Conservation (phyloP, 2,329 filamentous ascomycete genomes). For the Fusarium stilboides region DNA sequence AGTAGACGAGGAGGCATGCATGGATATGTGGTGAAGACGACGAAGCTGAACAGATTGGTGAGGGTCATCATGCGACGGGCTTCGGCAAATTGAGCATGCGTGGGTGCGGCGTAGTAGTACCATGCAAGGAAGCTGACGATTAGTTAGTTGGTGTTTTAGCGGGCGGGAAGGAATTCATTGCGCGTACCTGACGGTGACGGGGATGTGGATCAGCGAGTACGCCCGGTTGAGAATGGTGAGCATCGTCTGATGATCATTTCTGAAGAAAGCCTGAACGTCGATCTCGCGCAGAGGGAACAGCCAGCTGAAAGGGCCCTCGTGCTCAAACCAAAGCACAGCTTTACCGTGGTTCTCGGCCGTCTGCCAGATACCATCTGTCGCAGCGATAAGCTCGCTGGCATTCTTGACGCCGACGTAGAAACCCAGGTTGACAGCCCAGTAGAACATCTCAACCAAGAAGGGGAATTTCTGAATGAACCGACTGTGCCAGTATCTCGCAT, state of each 20-base stretch:
- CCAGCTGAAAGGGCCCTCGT: constrained; percentile 64
- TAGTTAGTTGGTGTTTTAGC: background rate
- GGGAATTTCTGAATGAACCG: constrained; percentile 76
- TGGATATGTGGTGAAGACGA: constrained; percentile 69
- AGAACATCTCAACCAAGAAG: constrained; percentile 81
- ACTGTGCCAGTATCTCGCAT: constrained; percentile 72
- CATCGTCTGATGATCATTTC: constrained; percentile 66
- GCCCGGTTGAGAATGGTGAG: constrained; percentile 71
- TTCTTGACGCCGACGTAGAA: constrained; percentile 65
- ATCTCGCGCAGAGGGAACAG: constrained; percentile 68
- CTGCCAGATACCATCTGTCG: constrained; percentile 65
- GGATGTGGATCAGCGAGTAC: constrained; percentile 73
- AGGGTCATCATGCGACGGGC: constrained; percentile 63
- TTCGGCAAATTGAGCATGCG: constrained; percentile 55
- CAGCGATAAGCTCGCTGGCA: constrained; percentile 53
- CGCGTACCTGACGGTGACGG: constrained; percentile 69
- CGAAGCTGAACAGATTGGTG: constrained; percentile 69
- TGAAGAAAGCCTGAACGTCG: constrained; percentile 70
- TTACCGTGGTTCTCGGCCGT: constrained; percentile 70
- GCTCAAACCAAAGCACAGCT: constrained; percentile 69
- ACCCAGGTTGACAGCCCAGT: constrained; percentile 77
- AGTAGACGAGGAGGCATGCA: constrained; percentile 72
- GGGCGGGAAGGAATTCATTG: constrained; percentile 26
- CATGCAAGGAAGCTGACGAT: constrained; percentile 71
- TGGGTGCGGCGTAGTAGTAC: constrained; percentile 72